These are phyloP conservation scores for Typha latifolia DNA, from an alignment of 176 grass and related monocot species.

Conservation along the genomic window DNA sequence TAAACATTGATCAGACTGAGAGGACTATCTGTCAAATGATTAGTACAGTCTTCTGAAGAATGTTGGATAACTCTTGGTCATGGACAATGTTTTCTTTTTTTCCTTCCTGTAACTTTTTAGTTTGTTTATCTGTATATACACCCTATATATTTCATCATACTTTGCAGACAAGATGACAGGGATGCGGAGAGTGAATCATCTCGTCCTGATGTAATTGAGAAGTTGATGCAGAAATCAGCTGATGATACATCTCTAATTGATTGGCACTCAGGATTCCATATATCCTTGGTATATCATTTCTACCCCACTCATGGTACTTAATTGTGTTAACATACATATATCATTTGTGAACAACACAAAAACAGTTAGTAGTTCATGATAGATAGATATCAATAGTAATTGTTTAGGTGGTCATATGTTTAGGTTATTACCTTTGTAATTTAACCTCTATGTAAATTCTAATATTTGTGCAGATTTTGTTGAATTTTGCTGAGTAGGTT, in stretches of 20 bases:
- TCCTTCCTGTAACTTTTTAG: background rate
- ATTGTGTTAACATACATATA: background rate
- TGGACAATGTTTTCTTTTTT: too few relatives aligned
- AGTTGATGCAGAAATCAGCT: slow-evolving; percentile 53
- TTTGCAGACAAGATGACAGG: slow-evolving; percentile 78
- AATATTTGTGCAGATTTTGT: background rate
- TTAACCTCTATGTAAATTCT: background rate
- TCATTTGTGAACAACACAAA: background rate
- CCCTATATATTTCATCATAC: slow-evolving; percentile 5
- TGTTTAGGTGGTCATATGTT: background rate
- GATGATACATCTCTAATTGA: slow-evolving; percentile 55
- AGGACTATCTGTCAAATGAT: too few relatives aligned
- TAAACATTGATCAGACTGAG: too few relatives aligned
- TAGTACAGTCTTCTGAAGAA: too few relatives aligned
- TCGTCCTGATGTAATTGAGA: slow-evolving; percentile 47
- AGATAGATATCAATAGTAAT: background rate
- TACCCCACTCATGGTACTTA: background rate
- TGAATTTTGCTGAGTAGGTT: too few relatives aligned
- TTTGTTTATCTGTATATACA: background rate
- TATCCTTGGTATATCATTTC: slow-evolving; percentile 76
- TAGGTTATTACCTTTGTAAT: background rate
- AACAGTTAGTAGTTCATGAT: background rate
- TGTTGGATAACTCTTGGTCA: too few relatives aligned
- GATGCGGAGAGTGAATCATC: slow-evolving; percentile 47
- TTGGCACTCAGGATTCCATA: slow-evolving; percentile 95